Percentiles rank a stretch among this genome's conserved stretches.
phyloP scores from a whole-genome alignment of 2,329 filamentous ascomycete genomes.

The Aspergillus neoniger region DNA sequence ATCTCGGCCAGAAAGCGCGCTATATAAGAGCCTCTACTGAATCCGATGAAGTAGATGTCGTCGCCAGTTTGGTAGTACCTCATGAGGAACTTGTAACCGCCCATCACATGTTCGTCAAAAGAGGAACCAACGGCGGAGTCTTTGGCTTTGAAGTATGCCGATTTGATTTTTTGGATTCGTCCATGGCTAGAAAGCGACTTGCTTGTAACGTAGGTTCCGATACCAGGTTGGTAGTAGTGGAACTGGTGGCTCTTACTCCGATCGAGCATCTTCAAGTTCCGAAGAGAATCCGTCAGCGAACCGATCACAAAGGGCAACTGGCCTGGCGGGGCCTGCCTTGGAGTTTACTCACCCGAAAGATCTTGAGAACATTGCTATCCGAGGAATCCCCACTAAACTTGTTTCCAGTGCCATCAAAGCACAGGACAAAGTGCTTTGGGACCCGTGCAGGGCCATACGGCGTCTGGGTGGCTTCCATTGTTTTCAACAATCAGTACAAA shows the following conservation, averaged over 20 bases:
- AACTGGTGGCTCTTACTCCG: constrained; percentile 43
- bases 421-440: constrained; percentile 45
- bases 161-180: constrained; percentile 56
- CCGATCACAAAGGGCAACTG: constrained; percentile 3
- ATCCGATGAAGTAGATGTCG: constrained; percentile 71
- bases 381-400: constrained; percentile 47
- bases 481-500: neutral
- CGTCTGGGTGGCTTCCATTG: constrained; percentile 14
- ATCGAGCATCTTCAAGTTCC: constrained; percentile 39
- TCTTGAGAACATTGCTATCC: constrained; percentile 51
- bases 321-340: neutral
- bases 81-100: constrained; percentile 79
- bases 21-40: constrained; percentile 72
- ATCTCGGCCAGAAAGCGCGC: constrained; percentile 78
- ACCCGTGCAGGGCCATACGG: constrained; percentile 22
- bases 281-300: neutral
- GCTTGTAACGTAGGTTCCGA: constrained; percentile 47
- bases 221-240: constrained; percentile 48
- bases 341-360: constrained; percentile 42
- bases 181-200: constrained; percentile 34
- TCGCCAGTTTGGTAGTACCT: constrained; percentile 64
- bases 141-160: constrained; percentile 41
- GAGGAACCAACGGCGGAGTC: constrained; percentile 78
- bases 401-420: constrained; percentile 49
- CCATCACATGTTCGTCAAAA: constrained; percentile 81